phyloP scores from a whole-genome alignment of 2,329 filamentous ascomycete species.

The Arachnomyces sp. region DNA sequence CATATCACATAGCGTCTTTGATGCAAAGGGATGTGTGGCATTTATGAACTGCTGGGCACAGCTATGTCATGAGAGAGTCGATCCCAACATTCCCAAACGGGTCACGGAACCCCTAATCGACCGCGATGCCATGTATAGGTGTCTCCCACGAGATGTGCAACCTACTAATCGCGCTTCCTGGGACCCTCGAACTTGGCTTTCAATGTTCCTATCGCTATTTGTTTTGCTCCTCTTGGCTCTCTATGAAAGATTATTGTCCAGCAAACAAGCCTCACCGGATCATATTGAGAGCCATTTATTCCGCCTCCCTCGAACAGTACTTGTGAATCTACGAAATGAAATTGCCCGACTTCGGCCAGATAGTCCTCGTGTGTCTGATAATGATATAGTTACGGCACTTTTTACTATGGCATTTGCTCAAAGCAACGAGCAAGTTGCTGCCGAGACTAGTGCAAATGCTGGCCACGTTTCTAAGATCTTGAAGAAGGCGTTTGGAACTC shows the following conservation, averaged over 20 bases:
- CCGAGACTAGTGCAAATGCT: not conserved
- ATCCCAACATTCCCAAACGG: no score
- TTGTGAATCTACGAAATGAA: not conserved
- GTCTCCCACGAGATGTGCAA: not conserved
- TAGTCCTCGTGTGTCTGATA: not conserved
- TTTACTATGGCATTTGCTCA: slow-evolving; percentile 4
- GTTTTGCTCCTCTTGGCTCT: not conserved
- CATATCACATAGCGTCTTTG: slow-evolving; percentile 1
- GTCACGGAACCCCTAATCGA: not conserved
- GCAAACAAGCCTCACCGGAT: not conserved
- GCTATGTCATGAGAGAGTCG: not conserved
- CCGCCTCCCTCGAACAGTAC: not conserved
- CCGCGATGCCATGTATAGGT: slow-evolving; percentile 1
- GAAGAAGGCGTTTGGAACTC: no score
- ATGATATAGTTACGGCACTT: slow-evolving; percentile 2
- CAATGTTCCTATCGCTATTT: not conserved
- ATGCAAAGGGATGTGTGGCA: slow-evolving; percentile 1
- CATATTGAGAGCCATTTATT: slow-evolving; percentile 1
- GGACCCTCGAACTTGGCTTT: not conserved
- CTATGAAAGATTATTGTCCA: not conserved
- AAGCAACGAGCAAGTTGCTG: no score
- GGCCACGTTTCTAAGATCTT: no score
- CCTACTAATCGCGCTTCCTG: no score
- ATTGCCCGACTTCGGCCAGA: not conserved
- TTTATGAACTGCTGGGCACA: slow-evolving; percentile 1